Conservation (phyloP, 73 alveolate species). For the Durusdinium trenchii region DNA sequence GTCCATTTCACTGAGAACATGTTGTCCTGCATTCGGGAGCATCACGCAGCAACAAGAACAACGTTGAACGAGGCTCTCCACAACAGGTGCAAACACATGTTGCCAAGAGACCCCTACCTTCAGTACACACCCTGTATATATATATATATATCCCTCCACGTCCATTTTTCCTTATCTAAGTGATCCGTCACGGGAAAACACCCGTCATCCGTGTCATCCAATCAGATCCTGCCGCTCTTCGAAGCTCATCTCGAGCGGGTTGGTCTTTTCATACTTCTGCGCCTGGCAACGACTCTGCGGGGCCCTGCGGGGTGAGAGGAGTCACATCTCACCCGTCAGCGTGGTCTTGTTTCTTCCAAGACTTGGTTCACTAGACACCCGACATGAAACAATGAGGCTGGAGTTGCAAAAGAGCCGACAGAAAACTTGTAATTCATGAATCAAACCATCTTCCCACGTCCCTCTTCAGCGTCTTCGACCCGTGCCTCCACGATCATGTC, state of each 20-base stretch:
- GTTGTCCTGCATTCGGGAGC: neutral
- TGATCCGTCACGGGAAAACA: neutral
- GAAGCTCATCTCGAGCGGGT: conserved; percentile 65
- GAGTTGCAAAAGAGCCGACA: too few relatives aligned
- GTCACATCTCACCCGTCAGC: too few relatives aligned
- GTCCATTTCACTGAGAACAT: conserved; percentile 89
- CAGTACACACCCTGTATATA: neutral
- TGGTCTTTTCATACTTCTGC: conserved; percentile 68
- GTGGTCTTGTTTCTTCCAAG: too few relatives aligned
- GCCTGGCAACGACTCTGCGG: conserved; percentile 7
- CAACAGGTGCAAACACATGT: too few relatives aligned
- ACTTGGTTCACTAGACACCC: too few relatives aligned
- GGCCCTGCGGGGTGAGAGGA: neutral
- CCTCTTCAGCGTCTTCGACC: neutral
- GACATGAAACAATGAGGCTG: too few relatives aligned
- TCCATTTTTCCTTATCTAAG: neutral
- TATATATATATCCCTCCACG: neutral
- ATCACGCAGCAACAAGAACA: too few relatives aligned
- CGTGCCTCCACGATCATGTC: conserved; percentile 77
- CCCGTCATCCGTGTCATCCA: neutral
- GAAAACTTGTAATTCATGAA: neutral
- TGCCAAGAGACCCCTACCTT: too few relatives aligned
- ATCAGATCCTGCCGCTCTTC: conserved; percentile 78
- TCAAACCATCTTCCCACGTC: neutral
- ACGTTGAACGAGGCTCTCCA: too few relatives aligned